These are phyloP conservation scores for Gnaphalium uliginosum DNA, from an alignment of 129 eudicot genomes.

Conservation along the genomic window DNA sequence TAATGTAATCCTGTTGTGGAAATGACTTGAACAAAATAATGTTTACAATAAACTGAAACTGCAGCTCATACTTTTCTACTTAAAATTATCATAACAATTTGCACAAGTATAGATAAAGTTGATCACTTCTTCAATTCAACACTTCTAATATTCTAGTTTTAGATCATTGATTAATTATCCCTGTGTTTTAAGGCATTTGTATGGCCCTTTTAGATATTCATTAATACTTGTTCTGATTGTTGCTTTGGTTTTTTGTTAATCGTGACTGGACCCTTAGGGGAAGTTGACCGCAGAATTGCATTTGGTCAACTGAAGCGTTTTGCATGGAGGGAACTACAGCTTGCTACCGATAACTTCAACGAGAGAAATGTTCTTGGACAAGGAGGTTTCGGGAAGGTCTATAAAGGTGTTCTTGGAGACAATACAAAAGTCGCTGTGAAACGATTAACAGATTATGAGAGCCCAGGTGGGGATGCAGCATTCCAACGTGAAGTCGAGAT, in stretches of 20 bases:
- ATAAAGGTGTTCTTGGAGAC: slow-evolving; percentile 84
- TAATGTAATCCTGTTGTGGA: background rate
- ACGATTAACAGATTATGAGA: slow-evolving; percentile 82
- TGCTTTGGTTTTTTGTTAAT: background rate
- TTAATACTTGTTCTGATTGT: slow-evolving; percentile 4
- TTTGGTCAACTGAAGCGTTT: slow-evolving; percentile 95
- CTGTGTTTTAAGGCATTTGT: background rate
- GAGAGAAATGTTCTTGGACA: slow-evolving; percentile 96
- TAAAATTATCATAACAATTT: background rate
- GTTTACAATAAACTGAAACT: background rate
- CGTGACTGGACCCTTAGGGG: slow-evolving; percentile 55
- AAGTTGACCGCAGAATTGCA: slow-evolving; percentile 87
- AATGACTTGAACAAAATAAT: background rate
- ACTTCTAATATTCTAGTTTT: background rate
- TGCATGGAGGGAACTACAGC: slow-evolving; percentile 90
- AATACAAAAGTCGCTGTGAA: slow-evolving; percentile 94
- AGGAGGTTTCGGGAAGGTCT: slow-evolving; percentile 99
- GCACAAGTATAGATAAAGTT: background rate
- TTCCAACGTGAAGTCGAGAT: slow-evolving; percentile 99
- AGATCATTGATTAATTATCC: background rate
- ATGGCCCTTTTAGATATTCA: background rate
- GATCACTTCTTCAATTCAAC: background rate
- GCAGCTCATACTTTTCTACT: background rate
- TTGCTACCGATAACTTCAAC: slow-evolving; percentile 89
- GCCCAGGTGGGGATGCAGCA: slow-evolving; percentile 94